These are phyloP conservation scores for Umbelopsis sp. DNA, from an alignment of 371 early-diverging fungal species.

Conservation along the genomic window DNA sequence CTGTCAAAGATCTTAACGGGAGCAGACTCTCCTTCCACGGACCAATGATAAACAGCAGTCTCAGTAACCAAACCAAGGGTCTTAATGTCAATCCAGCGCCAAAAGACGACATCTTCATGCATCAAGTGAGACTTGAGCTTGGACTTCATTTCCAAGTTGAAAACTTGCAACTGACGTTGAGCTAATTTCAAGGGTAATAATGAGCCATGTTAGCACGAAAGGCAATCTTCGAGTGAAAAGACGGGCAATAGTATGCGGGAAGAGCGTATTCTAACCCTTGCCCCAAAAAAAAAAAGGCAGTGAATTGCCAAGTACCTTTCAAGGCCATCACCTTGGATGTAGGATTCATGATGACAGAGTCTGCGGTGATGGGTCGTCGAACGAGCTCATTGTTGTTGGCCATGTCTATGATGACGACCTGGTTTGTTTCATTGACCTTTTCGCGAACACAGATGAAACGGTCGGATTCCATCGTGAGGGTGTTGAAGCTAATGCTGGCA, in stretches of 20 bases:
- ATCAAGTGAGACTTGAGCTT: conserved; percentile 93
- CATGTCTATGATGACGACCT: conserved; percentile 95
- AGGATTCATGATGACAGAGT: conserved; percentile 98
- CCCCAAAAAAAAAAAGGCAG: background rate
- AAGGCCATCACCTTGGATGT: conserved; percentile 91
- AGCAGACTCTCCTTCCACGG: conserved; percentile 86
- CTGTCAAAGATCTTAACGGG: conserved; percentile 95
- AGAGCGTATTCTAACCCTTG: background rate
- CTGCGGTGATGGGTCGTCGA: conserved; percentile 95
- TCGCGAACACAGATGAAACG: conserved; percentile 97
- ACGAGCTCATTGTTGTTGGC: conserved; percentile 79
- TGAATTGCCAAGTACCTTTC: conserved; percentile 68
- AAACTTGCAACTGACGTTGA: conserved; percentile 91
- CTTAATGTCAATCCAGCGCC: conserved; percentile 93
- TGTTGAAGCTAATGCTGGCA: conserved; percentile 93
- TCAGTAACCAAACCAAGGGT: conserved; percentile 94
- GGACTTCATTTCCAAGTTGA: conserved; percentile 92
- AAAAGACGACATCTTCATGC: conserved; percentile 94
- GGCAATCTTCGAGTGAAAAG: background rate
- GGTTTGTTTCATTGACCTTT: conserved; percentile 80
- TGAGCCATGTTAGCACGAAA: background rate
- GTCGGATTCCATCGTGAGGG: conserved; percentile 97
- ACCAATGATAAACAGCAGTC: conserved; percentile 94
- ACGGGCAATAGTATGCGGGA: background rate
- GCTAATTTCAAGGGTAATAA: conserved; percentile 53